Base-by-base conservation (phyloP, 2,329 filamentous ascomycete genomes). In the Emmonsia crescens region DNA sequence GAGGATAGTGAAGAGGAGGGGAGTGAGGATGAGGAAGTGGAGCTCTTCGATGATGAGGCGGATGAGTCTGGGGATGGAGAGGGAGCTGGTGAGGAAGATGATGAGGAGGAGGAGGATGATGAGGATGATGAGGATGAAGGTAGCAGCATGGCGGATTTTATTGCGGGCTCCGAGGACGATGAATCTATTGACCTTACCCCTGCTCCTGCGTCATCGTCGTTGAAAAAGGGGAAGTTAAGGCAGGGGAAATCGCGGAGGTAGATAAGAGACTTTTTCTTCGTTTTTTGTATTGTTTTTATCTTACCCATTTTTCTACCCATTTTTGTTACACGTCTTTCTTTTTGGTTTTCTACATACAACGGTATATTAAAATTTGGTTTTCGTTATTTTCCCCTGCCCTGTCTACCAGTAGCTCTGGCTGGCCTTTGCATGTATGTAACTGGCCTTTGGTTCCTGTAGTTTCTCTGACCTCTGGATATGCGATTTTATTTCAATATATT, bases 91-190 rank as follows among this genome's bases (percentile, higher is more conserved):
- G 76, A 80, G 48, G 81, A 78, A 8, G 80, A 71, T 1, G 78
- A 79, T 42, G 79, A 76, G 0, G 71, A 83, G 1, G 82, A 85
- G 27, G 83, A 84, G 63, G 81, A 85, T 21, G 83, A 86, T 63
- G 82, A 83, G 2, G 77, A 84, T 44, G 85, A 87, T 4, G 85
- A 86, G 42, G 85, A 87, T 6, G 85, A 86, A 63, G 82, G 83
- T 10, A 76, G 74, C 58, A 76, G 72, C 33, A 77, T 71, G 67
- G 74, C 74, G 56, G 78, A 80, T 58, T 76, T 78, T 65, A 74
- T 80, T 57, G 75, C 77, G 5, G 77, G 80, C 61, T 77, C 75
- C 2, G 79, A 82, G 46, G 75, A 76, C 9, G 76, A 73, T 27
- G 72, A 70, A 56, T 61, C 65, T 59, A 71, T 70, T 56, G 68